Percentiles rank a stretch among this genome's conserved stretches.
Evolutionary conservation across 257 asterid species (phyloP).

Genomic region (Ajuga chamaepitys): DNA sequence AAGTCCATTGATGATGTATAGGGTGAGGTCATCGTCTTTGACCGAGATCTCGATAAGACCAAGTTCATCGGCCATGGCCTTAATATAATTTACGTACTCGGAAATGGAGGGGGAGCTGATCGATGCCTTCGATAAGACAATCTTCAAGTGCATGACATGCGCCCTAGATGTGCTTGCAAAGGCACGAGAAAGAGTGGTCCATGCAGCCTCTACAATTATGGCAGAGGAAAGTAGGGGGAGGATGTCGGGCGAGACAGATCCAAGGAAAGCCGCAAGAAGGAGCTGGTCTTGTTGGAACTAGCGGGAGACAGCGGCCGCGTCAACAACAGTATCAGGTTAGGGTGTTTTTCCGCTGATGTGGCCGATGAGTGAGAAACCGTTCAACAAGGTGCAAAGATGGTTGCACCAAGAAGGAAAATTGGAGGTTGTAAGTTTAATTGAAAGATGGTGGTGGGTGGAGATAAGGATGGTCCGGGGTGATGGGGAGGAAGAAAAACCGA

Average conservation of each 20-base stretch:
- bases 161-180: neutral
- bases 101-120: neutral
- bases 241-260: neutral
- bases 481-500: no score
- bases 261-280: neutral
- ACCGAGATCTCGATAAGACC: neutral
- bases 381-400: neutral
- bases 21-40: neutral
- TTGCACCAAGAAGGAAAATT: neutral
- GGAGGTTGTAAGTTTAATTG: neutral
- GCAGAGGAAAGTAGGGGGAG: neutral
- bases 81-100: neutral
- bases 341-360: neutral
- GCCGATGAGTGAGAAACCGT: neutral
- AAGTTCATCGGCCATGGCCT: neutral
- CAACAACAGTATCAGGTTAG: neutral
- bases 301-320: neutral
- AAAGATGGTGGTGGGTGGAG: neutral
- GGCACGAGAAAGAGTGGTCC: neutral
- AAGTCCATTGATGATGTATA: no score
- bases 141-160: neutral
- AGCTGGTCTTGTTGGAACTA: neutral
- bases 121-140: neutral
- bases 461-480: no score
- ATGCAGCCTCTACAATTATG: no score